These are phyloP conservation scores for Stagonosporopsis rhizophila DNA, from an alignment of 2,329 filamentous ascomycete species.

Conservation along the genomic window DNA sequence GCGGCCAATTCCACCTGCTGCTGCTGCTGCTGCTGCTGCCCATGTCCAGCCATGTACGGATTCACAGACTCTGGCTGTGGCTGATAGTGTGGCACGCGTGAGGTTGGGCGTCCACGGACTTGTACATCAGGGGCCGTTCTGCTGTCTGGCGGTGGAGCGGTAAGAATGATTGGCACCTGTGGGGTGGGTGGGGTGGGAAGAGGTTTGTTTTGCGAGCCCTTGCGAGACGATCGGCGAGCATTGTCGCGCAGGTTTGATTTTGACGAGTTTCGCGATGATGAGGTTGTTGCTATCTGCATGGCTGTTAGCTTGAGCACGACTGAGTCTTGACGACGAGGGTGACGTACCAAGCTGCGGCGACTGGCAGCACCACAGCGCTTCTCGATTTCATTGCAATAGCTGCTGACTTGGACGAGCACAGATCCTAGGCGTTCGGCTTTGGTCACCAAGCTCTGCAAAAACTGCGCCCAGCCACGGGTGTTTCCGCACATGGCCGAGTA, in stretches of 20 bases:
- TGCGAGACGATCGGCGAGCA: slow-evolving; percentile 42
- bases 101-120: slow-evolving; percentile 24
- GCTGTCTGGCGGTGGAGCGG: slow-evolving; percentile 4
- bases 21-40: neutral
- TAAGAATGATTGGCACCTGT: slow-evolving; percentile 14
- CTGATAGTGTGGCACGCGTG: slow-evolving; percentile 22
- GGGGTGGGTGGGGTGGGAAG: slow-evolving; percentile 34
- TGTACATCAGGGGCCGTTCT: slow-evolving; percentile 23
- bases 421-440: slow-evolving; percentile 75
- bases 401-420: slow-evolving; percentile 73
- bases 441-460: slow-evolving; percentile 76
- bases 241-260: slow-evolving; percentile 45
- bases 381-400: slow-evolving; percentile 85
- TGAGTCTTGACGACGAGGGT: slow-evolving; percentile 5
- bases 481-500: slow-evolving; percentile 93
- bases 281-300: slow-evolving; percentile 45
- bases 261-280: slow-evolving; percentile 48
- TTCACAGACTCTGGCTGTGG: slow-evolving; percentile 27
- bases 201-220: slow-evolving; percentile 46
- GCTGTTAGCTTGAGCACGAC: slow-evolving; percentile 19
- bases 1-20: neutral
- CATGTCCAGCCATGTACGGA: slow-evolving; percentile 24
- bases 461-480: slow-evolving; percentile 85
- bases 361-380: slow-evolving; percentile 83
- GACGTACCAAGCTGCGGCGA: slow-evolving; percentile 73